Evolutionary conservation across 495 filamentous ascomycete genomes (phyloP).

Genomic region (Copromyces sp.): DNA sequence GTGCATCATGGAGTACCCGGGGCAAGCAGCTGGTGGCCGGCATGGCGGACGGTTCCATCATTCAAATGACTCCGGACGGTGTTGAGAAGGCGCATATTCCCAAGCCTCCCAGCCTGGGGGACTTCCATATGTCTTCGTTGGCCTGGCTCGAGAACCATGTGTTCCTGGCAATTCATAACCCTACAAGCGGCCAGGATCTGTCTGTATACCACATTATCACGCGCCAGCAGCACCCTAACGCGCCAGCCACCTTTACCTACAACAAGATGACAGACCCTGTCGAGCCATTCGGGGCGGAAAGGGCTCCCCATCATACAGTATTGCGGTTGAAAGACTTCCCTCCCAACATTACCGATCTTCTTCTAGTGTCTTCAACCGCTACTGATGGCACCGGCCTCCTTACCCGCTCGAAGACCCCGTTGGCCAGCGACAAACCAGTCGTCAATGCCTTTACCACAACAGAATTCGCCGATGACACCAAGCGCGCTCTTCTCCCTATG

Average conservation of each 20-base stretch:
- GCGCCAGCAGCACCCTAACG: slow-evolving; percentile 40
- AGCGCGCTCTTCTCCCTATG: slow-evolving; percentile 66
- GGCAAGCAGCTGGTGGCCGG: slow-evolving; percentile 92
- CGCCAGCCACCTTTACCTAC: slow-evolving; percentile 43
- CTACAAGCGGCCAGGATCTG: slow-evolving; percentile 45
- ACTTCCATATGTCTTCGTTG: slow-evolving; percentile 72
- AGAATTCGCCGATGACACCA: slow-evolving; percentile 63
- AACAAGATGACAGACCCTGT: slow-evolving; percentile 65
- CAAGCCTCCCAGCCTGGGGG: slow-evolving; percentile 56
- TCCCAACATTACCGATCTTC: slow-evolving; percentile 64
- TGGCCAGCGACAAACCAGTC: slow-evolving; percentile 50
- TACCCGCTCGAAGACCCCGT: slow-evolving; percentile 55
- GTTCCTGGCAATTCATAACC: slow-evolving; percentile 68
- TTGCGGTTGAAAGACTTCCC: slow-evolving; percentile 65
- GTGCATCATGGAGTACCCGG: slow-evolving; percentile 80
- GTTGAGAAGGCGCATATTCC: slow-evolving; percentile 67
- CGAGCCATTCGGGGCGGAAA: slow-evolving; percentile 54
- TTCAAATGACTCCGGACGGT: slow-evolving; percentile 77
- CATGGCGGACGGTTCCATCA: slow-evolving; percentile 66
- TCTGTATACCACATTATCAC: slow-evolving; percentile 67
- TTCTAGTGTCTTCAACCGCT: slow-evolving; percentile 75
- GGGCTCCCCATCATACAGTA: slow-evolving; percentile 66
- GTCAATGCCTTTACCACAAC: slow-evolving; percentile 63
- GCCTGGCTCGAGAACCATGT: slow-evolving; percentile 82
- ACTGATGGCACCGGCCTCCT: slow-evolving; percentile 68